Evolutionary conservation across 345 rosid species (phyloP).

Genomic region (Psidium friedrichsthalianum): DNA sequence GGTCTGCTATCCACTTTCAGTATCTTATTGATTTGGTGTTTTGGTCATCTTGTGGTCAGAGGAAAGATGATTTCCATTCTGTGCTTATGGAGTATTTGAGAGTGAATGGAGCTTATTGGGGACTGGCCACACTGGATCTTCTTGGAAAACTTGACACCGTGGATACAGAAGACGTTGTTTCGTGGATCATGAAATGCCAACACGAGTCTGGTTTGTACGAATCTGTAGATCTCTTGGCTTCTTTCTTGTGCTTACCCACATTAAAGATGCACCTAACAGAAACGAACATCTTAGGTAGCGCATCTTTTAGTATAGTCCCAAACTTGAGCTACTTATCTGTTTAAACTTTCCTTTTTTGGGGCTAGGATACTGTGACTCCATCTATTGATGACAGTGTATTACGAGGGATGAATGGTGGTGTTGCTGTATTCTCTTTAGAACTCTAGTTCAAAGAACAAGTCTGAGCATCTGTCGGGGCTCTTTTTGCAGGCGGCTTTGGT

Average conservation of each 20-base stretch:
- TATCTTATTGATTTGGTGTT: neutral
- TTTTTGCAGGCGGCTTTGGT: slow-evolving; percentile 76
- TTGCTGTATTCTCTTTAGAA: neutral
- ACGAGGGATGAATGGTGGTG: neutral
- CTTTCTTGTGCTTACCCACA: neutral
- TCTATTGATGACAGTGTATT: neutral
- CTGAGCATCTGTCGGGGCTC: neutral
- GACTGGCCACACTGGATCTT: slow-evolving; percentile 64
- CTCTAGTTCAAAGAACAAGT: neutral
- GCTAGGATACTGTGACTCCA: neutral
- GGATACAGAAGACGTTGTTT: slow-evolving; percentile 45
- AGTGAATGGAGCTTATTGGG: slow-evolving; percentile 93
- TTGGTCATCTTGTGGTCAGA: slow-evolving; percentile 20
- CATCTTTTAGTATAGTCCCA: neutral
- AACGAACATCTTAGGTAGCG: neutral
- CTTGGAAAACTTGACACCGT: slow-evolving; percentile 59
- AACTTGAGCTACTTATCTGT: neutral
- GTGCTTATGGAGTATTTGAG: slow-evolving; percentile 90
- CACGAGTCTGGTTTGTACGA: slow-evolving; percentile 53
- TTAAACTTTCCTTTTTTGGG: neutral
- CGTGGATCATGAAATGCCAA: slow-evolving; percentile 78
- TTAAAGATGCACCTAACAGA: neutral
- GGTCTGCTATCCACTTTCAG: neutral
- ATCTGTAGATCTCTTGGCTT: neutral
- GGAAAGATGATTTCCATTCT: slow-evolving; percentile 70